Evolutionary conservation across 495 filamentous ascomycete species (phyloP), one percentile per base, ranked within the genome.

Genomic region (Lophium mytilinum): DNA sequence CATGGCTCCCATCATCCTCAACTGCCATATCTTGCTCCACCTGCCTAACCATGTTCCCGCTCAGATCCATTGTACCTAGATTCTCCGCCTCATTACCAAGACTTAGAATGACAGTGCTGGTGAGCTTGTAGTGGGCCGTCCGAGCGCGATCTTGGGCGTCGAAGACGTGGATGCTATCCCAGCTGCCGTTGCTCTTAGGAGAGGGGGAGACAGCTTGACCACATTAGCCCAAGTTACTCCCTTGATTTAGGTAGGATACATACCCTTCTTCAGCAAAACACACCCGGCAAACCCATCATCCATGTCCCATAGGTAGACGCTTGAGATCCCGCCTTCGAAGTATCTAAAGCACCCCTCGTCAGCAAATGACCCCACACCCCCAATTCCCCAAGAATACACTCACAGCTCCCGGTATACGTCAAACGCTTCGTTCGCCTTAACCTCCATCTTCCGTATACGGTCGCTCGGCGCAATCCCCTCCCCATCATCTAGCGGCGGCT

Each of bases 91-190:
- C 78, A 42, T 81, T 86, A 33, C 88, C 83, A 18, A 99, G 77
- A 59, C 90, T 87, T 39, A 99, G 76, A 57, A 99, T 97, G 35
- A 99, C 91, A 34, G 93, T 99, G 66, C 87, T 91, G 3, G 93
- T 99, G 52, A 99, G 84, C 71, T 96, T 95, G 81, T 99, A 99
- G 71, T 95, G 91, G 57, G 89, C 87, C 65, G 82, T 87, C 60
- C 93, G 88, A 42, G 85, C 88, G 58, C 90, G 86, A 72, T 97
- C 92, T 64, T 83, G 87, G 37, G 90, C 88, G 68, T 99, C 93
- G 72, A 99, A 96, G 55, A 99, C 93, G 75, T 99, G 93, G 71
- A 99, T 96, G 63, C 88, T 93, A 71, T 99, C 94, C 93, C 93
- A 99, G 56, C 85, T 84, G 46, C 93, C 92, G 39, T 86, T 80